A percentile compares a stretch with the other conserved stretches of the same genome.
Conservation (phyloP, 768 basidiomycete species). For the Mycena galopus region DNA sequence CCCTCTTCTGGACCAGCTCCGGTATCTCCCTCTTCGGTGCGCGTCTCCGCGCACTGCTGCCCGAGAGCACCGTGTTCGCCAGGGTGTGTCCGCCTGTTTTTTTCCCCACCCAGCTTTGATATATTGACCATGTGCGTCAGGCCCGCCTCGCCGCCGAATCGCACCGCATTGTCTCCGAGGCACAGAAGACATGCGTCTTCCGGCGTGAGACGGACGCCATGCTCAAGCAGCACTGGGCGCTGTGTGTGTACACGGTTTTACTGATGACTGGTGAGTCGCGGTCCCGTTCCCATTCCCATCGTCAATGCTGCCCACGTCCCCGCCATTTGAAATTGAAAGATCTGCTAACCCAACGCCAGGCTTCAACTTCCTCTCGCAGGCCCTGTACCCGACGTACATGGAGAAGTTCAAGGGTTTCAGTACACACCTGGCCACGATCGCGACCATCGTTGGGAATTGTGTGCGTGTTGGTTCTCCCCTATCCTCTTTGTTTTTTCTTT, state of each 20-base stretch:
- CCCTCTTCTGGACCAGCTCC: conserved; percentile 85
- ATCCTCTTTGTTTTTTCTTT: no score
- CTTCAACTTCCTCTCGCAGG: conserved; percentile 73
- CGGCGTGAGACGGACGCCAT: conserved; percentile 78
- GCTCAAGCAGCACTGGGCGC: conserved; percentile 85
- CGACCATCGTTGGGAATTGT: conserved; percentile 81
- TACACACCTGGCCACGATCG: conserved; percentile 68
- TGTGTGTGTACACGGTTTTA: conserved; percentile 88
- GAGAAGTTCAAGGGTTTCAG: conserved; percentile 72
- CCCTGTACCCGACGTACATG: conserved; percentile 85
- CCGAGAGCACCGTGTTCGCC: conserved; percentile 74
- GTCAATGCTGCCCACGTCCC: neutral
- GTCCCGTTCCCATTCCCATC: neutral
- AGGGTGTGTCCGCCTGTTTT: conserved; percentile 17
- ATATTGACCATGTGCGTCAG: no score
- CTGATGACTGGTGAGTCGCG: conserved; percentile 71
- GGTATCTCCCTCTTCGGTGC: conserved; percentile 82
- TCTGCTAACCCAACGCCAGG: conserved; percentile 22
- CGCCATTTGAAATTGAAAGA: neutral
- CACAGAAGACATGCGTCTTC: conserved; percentile 78
- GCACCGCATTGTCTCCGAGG: conserved; percentile 43
- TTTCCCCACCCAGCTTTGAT: no score
- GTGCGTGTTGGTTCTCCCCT: no score
- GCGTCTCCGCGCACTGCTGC: conserved; percentile 70
- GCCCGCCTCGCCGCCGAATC: conserved; percentile 30